A percentile compares a stretch with the other conserved stretches of the same genome.
Evolutionary conservation across 2,329 filamentous ascomycete genomes (phyloP).

Genomic region (Fragosphaeria purpurea): DNA sequence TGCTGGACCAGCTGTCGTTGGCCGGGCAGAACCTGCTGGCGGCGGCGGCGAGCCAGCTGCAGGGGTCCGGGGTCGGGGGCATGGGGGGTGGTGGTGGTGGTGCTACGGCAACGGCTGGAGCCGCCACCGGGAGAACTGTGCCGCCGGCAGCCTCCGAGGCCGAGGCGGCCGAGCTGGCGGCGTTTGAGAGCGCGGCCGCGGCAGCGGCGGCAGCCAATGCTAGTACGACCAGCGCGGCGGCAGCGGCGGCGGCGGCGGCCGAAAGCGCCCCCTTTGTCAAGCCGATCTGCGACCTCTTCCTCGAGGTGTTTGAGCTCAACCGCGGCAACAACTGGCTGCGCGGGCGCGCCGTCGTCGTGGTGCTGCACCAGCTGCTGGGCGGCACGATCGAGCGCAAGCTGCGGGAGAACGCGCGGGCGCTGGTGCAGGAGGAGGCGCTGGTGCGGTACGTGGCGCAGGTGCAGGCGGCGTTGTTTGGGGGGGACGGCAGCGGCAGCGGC

Average conservation of each 20-base stretch:
- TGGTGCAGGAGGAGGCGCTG: conserved; percentile 72
- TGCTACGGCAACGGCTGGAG: neutral
- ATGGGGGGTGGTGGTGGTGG: conserved; percentile 15
- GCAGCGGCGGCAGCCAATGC: conserved; percentile 80
- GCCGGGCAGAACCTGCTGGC: conserved; percentile 87
- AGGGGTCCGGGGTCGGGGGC: conserved; percentile 30
- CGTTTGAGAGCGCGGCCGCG: conserved; percentile 47
- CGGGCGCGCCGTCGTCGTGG: conserved; percentile 88
- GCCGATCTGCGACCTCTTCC: conserved; percentile 93
- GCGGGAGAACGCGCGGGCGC: conserved; percentile 65
- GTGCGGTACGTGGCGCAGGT: conserved; percentile 64
- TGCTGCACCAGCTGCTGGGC: conserved; percentile 88
- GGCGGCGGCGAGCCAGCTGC: conserved; percentile 57
- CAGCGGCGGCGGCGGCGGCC: conserved; percentile 78
- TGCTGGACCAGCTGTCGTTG: conserved; percentile 85
- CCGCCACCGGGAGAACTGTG: neutral
- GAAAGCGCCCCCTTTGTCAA: conserved; percentile 69
- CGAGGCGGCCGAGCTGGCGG: neutral
- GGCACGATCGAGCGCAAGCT: conserved; percentile 95
- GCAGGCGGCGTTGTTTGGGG: conserved; percentile 60
- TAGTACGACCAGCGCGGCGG: conserved; percentile 65
- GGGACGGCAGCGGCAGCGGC: conserved; percentile 19
- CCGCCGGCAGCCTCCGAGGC: conserved; percentile 15
- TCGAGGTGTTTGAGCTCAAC: conserved; percentile 91
- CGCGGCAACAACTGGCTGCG: conserved; percentile 95